These are phyloP conservation scores for Mycena albidolilacea DNA, from an alignment of 768 basidiomycete genomes.

Conservation along the genomic window DNA sequence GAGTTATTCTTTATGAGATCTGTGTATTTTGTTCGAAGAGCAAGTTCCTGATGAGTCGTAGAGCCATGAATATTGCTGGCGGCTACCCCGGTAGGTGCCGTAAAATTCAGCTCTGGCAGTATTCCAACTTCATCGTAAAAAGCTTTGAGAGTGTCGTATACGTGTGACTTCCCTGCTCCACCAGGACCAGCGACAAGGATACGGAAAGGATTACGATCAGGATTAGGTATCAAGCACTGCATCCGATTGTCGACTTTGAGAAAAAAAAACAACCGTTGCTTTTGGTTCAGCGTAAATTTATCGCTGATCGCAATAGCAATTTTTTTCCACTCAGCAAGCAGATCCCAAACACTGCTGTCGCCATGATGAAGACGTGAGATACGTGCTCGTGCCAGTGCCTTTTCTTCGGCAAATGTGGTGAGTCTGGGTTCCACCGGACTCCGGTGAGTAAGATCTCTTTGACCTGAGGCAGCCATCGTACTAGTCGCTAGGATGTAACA, in stretches of 20 bases:
- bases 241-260: slow-evolving; percentile 25
- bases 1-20: slow-evolving; percentile 21
- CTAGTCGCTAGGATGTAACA: background rate
- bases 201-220: slow-evolving; percentile 31
- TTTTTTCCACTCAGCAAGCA: slow-evolving; percentile 24
- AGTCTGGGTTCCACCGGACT: background rate
- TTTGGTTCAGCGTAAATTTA: slow-evolving; percentile 37
- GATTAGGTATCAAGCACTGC: background rate
- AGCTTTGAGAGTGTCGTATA: slow-evolving; percentile 36
- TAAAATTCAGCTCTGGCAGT: slow-evolving; percentile 25
- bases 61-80: slow-evolving; percentile 39
- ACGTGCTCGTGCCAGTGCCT: no score
- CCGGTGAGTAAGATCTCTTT: background rate
- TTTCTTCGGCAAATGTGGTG: no score
- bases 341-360: no score
- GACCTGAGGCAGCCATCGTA: no score
- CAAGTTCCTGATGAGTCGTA: slow-evolving; percentile 32
- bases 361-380: no score
- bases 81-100: slow-evolving; percentile 42
- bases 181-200: slow-evolving; percentile 41
- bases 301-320: slow-evolving; percentile 16
- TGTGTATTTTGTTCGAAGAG: slow-evolving; percentile 7
- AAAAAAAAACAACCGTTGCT: slow-evolving; percentile 37
- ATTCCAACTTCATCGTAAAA: slow-evolving; percentile 22
- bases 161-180: slow-evolving; percentile 43